Percentiles rank a stretch among this genome's conserved stretches.
Conservation (phyloP, 768 basidiomycete genomes). For the Tricholoma furcatifolium region DNA sequence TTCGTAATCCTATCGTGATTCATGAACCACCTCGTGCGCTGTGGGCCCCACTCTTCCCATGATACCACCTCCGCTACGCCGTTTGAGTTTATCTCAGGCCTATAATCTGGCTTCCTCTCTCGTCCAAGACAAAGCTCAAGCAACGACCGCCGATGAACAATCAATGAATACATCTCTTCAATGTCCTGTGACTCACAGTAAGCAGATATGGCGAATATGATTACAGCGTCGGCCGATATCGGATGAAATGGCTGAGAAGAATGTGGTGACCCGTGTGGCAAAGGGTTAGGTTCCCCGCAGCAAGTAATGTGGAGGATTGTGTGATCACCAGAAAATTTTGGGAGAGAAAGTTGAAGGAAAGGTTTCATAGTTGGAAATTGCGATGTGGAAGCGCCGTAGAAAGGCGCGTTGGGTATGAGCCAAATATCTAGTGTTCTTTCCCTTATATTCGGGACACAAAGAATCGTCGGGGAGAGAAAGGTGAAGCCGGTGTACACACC, state of each 20-base stretch:
- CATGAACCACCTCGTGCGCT: not conserved
- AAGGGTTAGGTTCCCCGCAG: not conserved
- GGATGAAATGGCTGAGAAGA: not conserved
- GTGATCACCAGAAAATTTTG: not conserved
- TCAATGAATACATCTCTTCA: not conserved
- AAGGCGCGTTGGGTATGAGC: not conserved
- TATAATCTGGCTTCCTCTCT: not conserved
- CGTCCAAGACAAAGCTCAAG: not conserved
- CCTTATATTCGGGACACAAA: not conserved
- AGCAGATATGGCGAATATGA: not conserved
- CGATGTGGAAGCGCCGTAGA: not conserved
- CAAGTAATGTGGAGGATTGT: not conserved
- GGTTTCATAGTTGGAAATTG: not conserved
- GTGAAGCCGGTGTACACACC: not conserved
- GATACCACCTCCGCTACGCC: not conserved
- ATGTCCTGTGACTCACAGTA: not conserved
- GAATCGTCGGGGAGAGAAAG: not conserved
- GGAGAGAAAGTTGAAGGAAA: not conserved
- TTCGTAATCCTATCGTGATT: not conserved
- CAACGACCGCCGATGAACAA: not conserved
- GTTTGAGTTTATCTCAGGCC: not conserved
- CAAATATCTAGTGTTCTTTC: conserved; percentile 3
- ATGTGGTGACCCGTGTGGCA: not conserved
- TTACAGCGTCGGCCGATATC: not conserved
- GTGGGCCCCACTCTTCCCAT: not conserved